phyloP scores from a whole-genome alignment of 257 asterid genomes.

The Rubia yunnanensis region DNA sequence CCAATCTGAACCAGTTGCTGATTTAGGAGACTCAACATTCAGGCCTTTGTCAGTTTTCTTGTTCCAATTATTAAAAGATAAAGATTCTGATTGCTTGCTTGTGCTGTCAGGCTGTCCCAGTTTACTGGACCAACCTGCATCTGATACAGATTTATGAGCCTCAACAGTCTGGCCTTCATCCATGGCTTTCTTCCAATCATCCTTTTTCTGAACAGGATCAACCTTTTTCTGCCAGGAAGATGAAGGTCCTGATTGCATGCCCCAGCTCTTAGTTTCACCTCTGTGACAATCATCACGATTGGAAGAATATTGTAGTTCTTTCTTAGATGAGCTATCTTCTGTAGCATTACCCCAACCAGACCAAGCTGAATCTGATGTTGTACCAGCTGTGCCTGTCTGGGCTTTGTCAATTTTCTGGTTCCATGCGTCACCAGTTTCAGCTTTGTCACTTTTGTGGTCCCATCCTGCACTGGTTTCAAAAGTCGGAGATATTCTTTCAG shows the following conservation, averaged over 20 bases:
- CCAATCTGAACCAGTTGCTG: neutral
- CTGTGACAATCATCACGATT: neutral
- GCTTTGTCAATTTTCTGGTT: conserved; percentile 2
- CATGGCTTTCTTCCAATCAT: neutral
- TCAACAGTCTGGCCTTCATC: conserved; percentile 6
- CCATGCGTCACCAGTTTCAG: neutral
- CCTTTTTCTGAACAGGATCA: neutral
- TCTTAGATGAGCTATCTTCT: neutral
- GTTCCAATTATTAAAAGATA: conserved; percentile 7
- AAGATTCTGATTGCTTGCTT: neutral
- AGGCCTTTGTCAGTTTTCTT: conserved; percentile 6
- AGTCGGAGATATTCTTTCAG: neutral
- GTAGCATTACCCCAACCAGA: conserved; percentile 8
- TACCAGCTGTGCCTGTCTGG: neutral
- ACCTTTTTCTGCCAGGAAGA: conserved; percentile 18
- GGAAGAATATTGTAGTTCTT: neutral
- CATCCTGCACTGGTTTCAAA: neutral
- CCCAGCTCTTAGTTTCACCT: neutral
- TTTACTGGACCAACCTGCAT: conserved; percentile 5
- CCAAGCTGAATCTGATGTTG: neutral
- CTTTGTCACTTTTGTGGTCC: neutral
- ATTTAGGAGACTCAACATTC: neutral
- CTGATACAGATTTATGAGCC: neutral
- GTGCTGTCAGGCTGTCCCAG: neutral
- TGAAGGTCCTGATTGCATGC: neutral